These are phyloP conservation scores for Aspergillus steynii DNA, from an alignment of 495 filamentous ascomycete genomes.

Conservation along the genomic window DNA sequence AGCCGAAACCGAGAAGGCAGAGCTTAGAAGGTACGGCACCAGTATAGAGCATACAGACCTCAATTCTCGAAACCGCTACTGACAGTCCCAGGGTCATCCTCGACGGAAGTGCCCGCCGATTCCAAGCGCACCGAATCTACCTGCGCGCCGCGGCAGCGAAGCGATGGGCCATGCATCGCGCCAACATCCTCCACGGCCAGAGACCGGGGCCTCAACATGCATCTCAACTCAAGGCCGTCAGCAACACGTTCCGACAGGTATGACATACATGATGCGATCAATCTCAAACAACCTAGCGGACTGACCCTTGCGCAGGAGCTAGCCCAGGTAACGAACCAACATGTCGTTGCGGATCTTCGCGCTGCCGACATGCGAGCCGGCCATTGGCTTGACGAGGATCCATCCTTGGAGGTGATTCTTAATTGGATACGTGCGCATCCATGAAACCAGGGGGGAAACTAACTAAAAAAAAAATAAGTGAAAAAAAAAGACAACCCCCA, in stretches of 20 bases:
- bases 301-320: constrained; percentile 58
- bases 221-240: constrained; percentile 57
- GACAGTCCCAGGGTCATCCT: constrained; percentile 64
- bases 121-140: constrained; percentile 84
- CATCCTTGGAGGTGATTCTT: constrained; percentile 46
- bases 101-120: constrained; percentile 76
- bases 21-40: constrained; percentile 65
- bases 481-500: neutral
- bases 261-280: constrained; percentile 22
- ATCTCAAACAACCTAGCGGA: neutral
- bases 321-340: constrained; percentile 64
- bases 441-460: constrained; percentile 12
- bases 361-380: constrained; percentile 64
- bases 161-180: constrained; percentile 76
- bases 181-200: constrained; percentile 64
- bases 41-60: too few species aligned
- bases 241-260: constrained; percentile 64
- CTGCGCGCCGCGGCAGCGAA: constrained; percentile 73
- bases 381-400: constrained; percentile 76
- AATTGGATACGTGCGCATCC: constrained; percentile 45
- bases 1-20: constrained; percentile 69
- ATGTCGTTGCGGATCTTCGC: constrained; percentile 64
- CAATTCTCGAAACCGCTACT: neutral
- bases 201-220: constrained; percentile 58
- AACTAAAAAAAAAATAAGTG: too few species aligned